Evolutionary conservation across 2,329 filamentous ascomycete genomes (phyloP).

Genomic region (Juglanconis oblonga): DNA sequence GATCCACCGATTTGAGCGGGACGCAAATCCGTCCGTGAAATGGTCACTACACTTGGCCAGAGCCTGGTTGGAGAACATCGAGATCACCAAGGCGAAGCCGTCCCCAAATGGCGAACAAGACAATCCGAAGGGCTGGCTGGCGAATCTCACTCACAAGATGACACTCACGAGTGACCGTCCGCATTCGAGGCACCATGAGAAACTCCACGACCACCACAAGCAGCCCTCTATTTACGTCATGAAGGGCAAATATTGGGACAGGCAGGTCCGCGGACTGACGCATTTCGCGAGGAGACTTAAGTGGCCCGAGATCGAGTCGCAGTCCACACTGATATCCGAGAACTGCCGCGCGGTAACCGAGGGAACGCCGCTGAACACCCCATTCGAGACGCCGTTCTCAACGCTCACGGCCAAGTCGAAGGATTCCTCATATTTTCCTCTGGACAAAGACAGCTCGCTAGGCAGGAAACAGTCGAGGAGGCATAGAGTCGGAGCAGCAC

Average conservation of each 20-base stretch:
- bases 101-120: slow-evolving; percentile 20
- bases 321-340: slow-evolving; percentile 46
- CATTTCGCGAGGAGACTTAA: slow-evolving; percentile 62
- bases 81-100: slow-evolving; percentile 46
- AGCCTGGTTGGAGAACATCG: slow-evolving; percentile 67
- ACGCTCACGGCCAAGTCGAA: slow-evolving; percentile 32
- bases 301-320: slow-evolving; percentile 59
- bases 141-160: slow-evolving; percentile 54
- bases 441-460: slow-evolving; percentile 21
- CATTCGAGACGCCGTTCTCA: slow-evolving; percentile 33
- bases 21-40: slow-evolving; percentile 59
- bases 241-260: slow-evolving; percentile 52
- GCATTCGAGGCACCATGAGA: slow-evolving; percentile 30
- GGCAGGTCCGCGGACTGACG: slow-evolving; percentile 59
- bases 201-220: slow-evolving; percentile 34
- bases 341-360: slow-evolving; percentile 43
- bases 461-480: slow-evolving; percentile 39
- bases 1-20: slow-evolving; percentile 59
- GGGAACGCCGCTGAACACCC: slow-evolving; percentile 38
- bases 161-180: slow-evolving; percentile 36
- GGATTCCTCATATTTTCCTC: slow-evolving; percentile 45
- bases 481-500: slow-evolving; percentile 53
- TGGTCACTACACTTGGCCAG: slow-evolving; percentile 66
- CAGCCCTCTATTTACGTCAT: slow-evolving; percentile 46
- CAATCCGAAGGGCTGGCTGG: slow-evolving; percentile 48